A percentile compares a stretch with the other conserved stretches of the same genome.
Evolutionary conservation across 2,329 filamentous ascomycete species (phyloP).

Genomic region (Ophiostoma piceae): DNA sequence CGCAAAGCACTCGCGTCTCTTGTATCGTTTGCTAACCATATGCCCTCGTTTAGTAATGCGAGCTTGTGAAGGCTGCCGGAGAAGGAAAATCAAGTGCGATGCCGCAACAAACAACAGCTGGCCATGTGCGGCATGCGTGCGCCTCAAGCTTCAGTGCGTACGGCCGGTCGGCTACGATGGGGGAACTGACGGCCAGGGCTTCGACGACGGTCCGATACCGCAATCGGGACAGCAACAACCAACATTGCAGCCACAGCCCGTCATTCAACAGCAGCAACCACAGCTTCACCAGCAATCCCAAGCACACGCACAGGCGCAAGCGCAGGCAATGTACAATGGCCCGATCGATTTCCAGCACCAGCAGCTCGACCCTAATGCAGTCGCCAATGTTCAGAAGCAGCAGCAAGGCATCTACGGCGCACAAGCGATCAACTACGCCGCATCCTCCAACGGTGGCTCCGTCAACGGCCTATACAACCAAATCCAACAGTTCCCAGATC

Average conservation of each 20-base stretch:
- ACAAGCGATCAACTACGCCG: slow-evolving; percentile 43
- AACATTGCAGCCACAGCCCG: slow-evolving; percentile 33
- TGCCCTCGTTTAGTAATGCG: slow-evolving; percentile 70
- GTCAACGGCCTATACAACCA: slow-evolving; percentile 40
- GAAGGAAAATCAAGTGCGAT: slow-evolving; percentile 97
- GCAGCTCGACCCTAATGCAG: slow-evolving; percentile 18
- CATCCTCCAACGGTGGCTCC: slow-evolving; percentile 33
- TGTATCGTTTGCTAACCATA: slow-evolving; percentile 24
- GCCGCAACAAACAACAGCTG: slow-evolving; percentile 94
- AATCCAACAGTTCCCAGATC: slow-evolving; percentile 43
- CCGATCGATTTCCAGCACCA: slow-evolving; percentile 27
- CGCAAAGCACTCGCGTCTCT: background rate
- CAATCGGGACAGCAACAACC: slow-evolving; percentile 32
- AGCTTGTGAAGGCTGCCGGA: slow-evolving; percentile 89
- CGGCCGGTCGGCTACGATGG: slow-evolving; percentile 68
- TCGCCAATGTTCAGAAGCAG: slow-evolving; percentile 33
- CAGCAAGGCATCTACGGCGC: slow-evolving; percentile 44
- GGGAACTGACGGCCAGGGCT: slow-evolving; percentile 32
- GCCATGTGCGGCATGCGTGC: slow-evolving; percentile 91
- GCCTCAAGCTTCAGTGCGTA: slow-evolving; percentile 87
- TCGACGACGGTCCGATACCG: slow-evolving; percentile 24
- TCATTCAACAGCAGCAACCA: slow-evolving; percentile 32
- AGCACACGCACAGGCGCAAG: slow-evolving; percentile 34
- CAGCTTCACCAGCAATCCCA: slow-evolving; percentile 28
- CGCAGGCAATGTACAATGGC: slow-evolving; percentile 40